Conservation (phyloP, 805 yeast species). For the Saccharomycopsis capsularis region DNA sequence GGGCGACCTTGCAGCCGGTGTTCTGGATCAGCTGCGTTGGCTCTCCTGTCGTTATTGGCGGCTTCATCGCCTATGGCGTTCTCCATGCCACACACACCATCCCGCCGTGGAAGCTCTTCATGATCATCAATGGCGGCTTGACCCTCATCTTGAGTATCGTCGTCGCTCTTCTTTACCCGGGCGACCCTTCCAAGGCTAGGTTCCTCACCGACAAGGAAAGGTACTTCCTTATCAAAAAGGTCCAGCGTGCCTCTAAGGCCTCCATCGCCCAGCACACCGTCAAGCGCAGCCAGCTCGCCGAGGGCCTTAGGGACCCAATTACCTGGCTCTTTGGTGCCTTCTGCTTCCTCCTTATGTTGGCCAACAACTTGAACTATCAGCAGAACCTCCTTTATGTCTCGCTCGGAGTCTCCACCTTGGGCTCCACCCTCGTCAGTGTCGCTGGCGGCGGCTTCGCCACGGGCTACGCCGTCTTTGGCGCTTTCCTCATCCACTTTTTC, state of each 20-base stretch:
- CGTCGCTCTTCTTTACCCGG: slow-evolving; percentile 36
- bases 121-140: slow-evolving; percentile 41
- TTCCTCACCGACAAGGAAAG: slow-evolving; percentile 39
- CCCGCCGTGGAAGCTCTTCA: slow-evolving; percentile 42
- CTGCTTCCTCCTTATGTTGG: slow-evolving; percentile 36
- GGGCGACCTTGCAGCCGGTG: slow-evolving; percentile 39
- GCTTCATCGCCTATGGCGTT: slow-evolving; percentile 37
- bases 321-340: slow-evolving; percentile 37
- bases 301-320: slow-evolving; percentile 42
- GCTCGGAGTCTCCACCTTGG: slow-evolving; percentile 33
- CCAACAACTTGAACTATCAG: slow-evolving; percentile 42
- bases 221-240: slow-evolving; percentile 38
- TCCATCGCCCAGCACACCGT: slow-evolving; percentile 40
- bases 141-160: slow-evolving; percentile 32
- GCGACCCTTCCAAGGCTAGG: slow-evolving; percentile 40
- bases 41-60: slow-evolving; percentile 34
- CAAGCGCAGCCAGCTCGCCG: slow-evolving; percentile 42
- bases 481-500: slow-evolving; percentile 26
- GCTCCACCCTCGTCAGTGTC: slow-evolving; percentile 42
- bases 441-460: slow-evolving; percentile 40
- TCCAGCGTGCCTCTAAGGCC: slow-evolving; percentile 33
- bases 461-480: slow-evolving; percentile 29
- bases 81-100: slow-evolving; percentile 25
- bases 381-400: slow-evolving; percentile 36
- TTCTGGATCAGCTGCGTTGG: slow-evolving; percentile 42